Percentiles rank a stretch among this genome's conserved stretches.
Evolutionary conservation across 2,329 filamentous ascomycete genomes (phyloP).

Genomic region (Coniella vitis): DNA sequence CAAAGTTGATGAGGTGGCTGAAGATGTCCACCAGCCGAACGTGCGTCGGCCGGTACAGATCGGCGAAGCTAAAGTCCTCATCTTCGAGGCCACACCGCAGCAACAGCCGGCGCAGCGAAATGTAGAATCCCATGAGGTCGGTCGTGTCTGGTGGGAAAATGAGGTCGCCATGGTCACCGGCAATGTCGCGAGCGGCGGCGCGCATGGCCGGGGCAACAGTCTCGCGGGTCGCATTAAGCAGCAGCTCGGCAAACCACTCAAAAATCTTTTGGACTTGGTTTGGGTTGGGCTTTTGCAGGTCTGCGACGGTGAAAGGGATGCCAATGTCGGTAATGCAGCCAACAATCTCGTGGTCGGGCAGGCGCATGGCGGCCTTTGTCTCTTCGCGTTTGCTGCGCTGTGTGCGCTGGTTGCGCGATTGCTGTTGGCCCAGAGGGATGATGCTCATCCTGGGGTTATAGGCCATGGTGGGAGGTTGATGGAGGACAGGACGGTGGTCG

Average conservation of each 20-base stretch:
- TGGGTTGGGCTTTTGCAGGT: conserved; percentile 89
- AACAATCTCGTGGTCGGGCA: conserved; percentile 74
- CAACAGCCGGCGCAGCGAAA: conserved; percentile 71
- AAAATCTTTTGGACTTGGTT: conserved; percentile 95
- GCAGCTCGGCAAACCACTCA: conserved; percentile 91
- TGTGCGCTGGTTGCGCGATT: conserved; percentile 31
- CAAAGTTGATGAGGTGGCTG: conserved; percentile 97
- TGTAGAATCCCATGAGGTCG: conserved; percentile 94
- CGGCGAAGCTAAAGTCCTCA: conserved; percentile 86
- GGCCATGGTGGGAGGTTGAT: conserved; percentile 36
- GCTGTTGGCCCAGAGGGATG: conserved; percentile 45
- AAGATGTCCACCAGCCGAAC: conserved; percentile 90
- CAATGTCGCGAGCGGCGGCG: conserved; percentile 81
- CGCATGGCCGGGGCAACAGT: conserved; percentile 93
- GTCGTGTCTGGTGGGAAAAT: conserved; percentile 75
- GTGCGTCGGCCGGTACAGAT: conserved; percentile 85
- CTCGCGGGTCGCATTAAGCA: conserved; percentile 89
- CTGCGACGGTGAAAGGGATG: conserved; percentile 76
- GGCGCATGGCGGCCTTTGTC: conserved; percentile 52
- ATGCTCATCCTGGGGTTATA: conserved; percentile 57
- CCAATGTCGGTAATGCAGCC: conserved; percentile 97
- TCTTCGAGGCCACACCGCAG: conserved; percentile 86
- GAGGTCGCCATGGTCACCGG: conserved; percentile 72
- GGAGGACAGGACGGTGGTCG: not conserved
- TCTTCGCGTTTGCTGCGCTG: conserved; percentile 54